Evolutionary conservation across 148 eudicot genomes (phyloP).

Genomic region (Cornus controversa): DNA sequence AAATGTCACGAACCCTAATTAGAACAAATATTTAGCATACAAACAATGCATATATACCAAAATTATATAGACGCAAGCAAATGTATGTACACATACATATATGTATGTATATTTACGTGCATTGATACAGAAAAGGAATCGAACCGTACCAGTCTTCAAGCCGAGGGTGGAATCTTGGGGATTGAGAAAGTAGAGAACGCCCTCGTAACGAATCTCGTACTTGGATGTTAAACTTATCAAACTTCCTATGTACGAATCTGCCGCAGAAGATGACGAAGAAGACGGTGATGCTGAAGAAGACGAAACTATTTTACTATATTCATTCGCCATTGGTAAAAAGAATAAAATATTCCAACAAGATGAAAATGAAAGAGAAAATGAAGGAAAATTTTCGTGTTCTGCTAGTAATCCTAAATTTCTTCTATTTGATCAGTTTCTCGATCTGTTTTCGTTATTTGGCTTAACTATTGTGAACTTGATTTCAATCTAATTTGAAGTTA

Average conservation of each 20-base stretch:
- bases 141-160: conserved; percentile 32
- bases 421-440: neutral
- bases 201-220: conserved; percentile 50
- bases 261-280: conserved; percentile 13
- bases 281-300: conserved; percentile 8
- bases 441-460: neutral
- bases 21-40: neutral
- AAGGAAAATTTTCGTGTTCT: neutral
- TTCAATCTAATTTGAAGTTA: too few species aligned
- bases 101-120: neutral
- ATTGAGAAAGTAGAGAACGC: conserved; percentile 32
- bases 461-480: too few species aligned
- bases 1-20: neutral
- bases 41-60: too few species aligned
- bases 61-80: too few species aligned
- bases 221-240: conserved; percentile 39
- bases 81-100: neutral
- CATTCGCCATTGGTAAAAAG: neutral
- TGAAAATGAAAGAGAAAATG: neutral
- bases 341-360: neutral
- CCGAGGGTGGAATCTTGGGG: conserved; percentile 41
- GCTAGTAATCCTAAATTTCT: neutral
- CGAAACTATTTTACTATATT: neutral
- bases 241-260: conserved; percentile 45
- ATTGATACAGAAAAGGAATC: neutral